phyloP scores from a whole-genome alignment of 257 asterid species.

The Przewalskia tangutica region DNA sequence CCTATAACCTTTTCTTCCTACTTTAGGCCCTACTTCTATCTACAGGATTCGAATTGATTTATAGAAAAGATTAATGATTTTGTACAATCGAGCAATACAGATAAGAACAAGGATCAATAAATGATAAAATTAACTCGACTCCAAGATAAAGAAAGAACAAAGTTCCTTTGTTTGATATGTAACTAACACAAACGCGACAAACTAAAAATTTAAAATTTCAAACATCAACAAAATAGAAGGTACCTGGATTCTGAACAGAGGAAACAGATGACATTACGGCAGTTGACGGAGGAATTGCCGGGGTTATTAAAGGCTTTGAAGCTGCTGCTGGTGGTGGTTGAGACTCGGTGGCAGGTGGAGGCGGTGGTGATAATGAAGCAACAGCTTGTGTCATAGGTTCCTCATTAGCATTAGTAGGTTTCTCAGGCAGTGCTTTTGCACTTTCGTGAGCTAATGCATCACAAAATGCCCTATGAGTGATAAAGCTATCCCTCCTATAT shows the following conservation, averaged over 20 bases:
- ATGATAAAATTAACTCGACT: conserved; percentile 41
- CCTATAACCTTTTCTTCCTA: conserved; percentile 7
- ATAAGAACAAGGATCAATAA: conserved; percentile 41
- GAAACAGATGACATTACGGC: conserved; percentile 21
- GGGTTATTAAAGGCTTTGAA: conserved; percentile 15
- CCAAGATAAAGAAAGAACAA: conserved; percentile 31
- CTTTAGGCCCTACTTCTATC: conserved; percentile 13
- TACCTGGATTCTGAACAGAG: conserved; percentile 51
- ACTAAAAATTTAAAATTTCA: conserved; percentile 11
- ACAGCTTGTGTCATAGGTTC: conserved; percentile 24
- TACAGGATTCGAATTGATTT: not conserved
- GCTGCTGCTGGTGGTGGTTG: conserved; percentile 7
- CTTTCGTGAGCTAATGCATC: conserved; percentile 72
- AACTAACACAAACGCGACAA: conserved; percentile 6
- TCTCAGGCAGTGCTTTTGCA: conserved; percentile 34
- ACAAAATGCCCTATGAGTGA: conserved; percentile 91
- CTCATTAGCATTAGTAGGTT: conserved; percentile 30
- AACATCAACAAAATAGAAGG: not conserved
- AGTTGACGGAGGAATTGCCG: conserved; percentile 8
- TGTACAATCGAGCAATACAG: conserved; percentile 23
- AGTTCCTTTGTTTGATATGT: conserved; percentile 9
- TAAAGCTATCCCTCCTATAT: conserved; percentile 83
- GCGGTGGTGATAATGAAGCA: conserved; percentile 23
- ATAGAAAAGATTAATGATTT: not conserved
- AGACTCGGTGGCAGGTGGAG: conserved; percentile 6